Conservation (phyloP, 495 filamentous ascomycete genomes). For the Glarea lozoyensis region DNA sequence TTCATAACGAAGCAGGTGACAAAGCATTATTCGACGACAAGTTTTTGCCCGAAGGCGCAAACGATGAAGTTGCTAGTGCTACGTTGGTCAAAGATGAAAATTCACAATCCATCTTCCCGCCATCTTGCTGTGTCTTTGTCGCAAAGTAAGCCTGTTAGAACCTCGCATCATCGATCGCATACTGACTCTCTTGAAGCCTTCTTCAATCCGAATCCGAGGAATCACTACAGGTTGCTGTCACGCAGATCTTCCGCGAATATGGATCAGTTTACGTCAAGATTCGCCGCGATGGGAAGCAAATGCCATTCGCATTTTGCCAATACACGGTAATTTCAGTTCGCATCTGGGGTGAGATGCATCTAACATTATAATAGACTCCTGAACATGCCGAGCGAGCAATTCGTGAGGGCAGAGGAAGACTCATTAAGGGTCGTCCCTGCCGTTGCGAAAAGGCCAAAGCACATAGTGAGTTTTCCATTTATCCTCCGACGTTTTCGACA, state of each 20-base stretch:
- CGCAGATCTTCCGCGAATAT: constrained; percentile 37
- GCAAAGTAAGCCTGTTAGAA: constrained; percentile 57
- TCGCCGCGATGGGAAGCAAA: constrained; percentile 42
- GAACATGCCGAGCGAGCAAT: constrained; percentile 41
- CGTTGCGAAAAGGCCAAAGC: constrained; percentile 51
- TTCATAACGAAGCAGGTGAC: not conserved
- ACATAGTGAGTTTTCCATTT: constrained; percentile 37
- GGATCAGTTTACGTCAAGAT: constrained; percentile 56
- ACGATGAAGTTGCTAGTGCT: not conserved
- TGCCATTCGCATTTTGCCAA: constrained; percentile 58
- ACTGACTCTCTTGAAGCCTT: too few species aligned
- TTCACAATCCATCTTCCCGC: constrained; percentile 45
- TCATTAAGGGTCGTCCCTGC: constrained; percentile 47
- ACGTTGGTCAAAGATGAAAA: constrained; percentile 32
- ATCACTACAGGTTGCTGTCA: constrained; percentile 43
- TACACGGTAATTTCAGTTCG: constrained; percentile 38
- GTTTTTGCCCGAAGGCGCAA: not conserved
- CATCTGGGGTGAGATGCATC: constrained; percentile 6
- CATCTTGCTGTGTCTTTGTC: constrained; percentile 51
- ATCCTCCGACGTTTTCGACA: not conserved
- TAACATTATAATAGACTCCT: constrained; percentile 18
- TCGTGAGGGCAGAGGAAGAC: constrained; percentile 30
- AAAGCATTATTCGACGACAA: too few species aligned
- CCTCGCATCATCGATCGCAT: too few species aligned
- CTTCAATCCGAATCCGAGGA: constrained; percentile 34